Evolutionary conservation across 441 rosid genomes (phyloP), one percentile per base, ranked within the genome.

Genomic region (Melastoma candidum): DNA sequence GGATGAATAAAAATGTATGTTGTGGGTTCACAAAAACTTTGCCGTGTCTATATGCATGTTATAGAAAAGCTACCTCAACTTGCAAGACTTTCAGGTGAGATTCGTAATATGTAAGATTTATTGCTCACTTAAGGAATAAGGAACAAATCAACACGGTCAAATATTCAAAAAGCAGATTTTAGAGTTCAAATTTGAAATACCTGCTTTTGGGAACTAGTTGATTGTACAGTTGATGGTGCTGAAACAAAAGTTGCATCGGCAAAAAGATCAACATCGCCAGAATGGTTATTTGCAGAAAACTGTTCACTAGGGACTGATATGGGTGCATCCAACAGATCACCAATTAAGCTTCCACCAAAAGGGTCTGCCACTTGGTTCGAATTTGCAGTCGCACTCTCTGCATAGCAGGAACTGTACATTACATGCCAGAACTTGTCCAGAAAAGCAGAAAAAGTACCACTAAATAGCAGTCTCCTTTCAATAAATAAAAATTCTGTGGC

Each of bases 181-280:
- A 48, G 51, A n/a, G 12, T 48, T 13, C 2, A 13, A 14, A 26
- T 14, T 36, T 36, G 41, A 36, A 36, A 36, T n/a, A 85, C 97
- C 86, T 77, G 78, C 61, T 76, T 51, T 63, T 69, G 71, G 51
- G 82, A 64, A 72, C 71, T 76, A 68, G 71, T 81, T 45, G 71
- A 53, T 69, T 76, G 80, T 50, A 13, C 63, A 64, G 74, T 74
- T 45, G 85, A 63, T 13, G 85, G 57, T 59, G 98, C 97, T 36
- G 96, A 93, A 53, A 93, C 89, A 74, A 89, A 93, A 65, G 70
- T 56, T 67, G 97, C 96, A 81, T 89, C 89, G 58, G 93, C 97
- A 77, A 93, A 93, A 63, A 93, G 85, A 71, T 93, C 99, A 63
- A 63, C 78, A 53, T 84, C 93, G 1, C 73, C 55, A 50, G 81